Evolutionary conservation across 148 eudicot species (phyloP).

Genomic region (Suaeda aralocaspica): DNA sequence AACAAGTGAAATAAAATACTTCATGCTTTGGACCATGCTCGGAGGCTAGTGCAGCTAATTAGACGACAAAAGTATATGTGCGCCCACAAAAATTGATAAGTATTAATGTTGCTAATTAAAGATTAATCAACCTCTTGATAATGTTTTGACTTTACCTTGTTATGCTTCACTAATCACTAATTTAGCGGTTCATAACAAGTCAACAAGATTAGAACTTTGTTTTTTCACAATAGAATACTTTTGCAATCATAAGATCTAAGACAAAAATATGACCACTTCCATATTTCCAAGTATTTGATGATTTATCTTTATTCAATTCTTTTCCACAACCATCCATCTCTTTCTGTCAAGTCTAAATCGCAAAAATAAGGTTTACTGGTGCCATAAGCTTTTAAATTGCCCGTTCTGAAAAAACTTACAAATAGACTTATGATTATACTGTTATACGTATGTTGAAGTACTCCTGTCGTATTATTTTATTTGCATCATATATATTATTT

Average conservation of each 20-base stretch:
- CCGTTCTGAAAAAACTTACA: no score
- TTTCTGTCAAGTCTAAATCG: no score
- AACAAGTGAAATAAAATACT: not conserved
- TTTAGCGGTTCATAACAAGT: conserved; percentile 19
- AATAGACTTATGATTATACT: no score
- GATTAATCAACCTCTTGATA: not conserved
- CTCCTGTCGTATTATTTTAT: no score
- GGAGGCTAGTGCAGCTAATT: not conserved
- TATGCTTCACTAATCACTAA: not conserved
- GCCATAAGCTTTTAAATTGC: no score
- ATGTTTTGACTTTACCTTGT: not conserved
- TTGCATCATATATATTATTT: no score
- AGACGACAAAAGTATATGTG: conserved; percentile 1
- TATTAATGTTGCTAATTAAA: not conserved
- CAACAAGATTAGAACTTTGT: conserved; percentile 20
- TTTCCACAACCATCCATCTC: not conserved
- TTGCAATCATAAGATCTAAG: conserved; percentile 22
- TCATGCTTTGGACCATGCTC: conserved; percentile 21
- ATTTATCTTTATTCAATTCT: not conserved
- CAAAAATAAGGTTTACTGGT: no score
- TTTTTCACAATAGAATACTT: conserved; percentile 15
- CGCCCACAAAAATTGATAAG: conserved; percentile 31
- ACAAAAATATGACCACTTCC: conserved; percentile 15
- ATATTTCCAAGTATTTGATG: conserved; percentile 2
- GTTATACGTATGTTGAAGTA: no score